Evolutionary conservation across 192 early-diverging fungal species (phyloP).

Genomic region (Backusella macrospora): DNA sequence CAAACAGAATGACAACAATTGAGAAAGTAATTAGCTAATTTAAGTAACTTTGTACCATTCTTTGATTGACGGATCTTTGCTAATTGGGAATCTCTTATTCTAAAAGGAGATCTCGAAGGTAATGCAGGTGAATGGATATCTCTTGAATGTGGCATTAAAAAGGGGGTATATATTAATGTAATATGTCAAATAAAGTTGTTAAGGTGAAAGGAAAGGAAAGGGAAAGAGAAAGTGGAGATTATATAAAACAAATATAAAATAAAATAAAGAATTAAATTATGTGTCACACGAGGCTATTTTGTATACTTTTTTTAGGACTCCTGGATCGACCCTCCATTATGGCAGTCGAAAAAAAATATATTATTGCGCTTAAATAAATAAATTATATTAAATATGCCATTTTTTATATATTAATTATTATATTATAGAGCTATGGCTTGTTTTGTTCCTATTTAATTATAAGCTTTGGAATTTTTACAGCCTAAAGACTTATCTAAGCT

Average conservation of each 20-base stretch:
- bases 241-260: neutral
- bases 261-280: neutral
- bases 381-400: no score
- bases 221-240: neutral
- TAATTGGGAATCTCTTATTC: constrained; percentile 28
- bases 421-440: no score
- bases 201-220: neutral
- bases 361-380: no score
- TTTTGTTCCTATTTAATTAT: no score
- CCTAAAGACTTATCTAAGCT: no score
- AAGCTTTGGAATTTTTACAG: no score
- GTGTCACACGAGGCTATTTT: neutral
- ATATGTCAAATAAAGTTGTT: neutral
- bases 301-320: neutral
- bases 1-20: neutral
- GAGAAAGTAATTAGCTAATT: neutral
- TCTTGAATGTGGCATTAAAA: constrained; percentile 12
- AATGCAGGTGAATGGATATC: constrained; percentile 21
- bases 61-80: constrained; percentile 7
- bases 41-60: neutral
- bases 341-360: no score
- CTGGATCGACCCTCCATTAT: neutral
- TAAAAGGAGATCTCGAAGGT: constrained; percentile 26
- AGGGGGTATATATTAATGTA: neutral
- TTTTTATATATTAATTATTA: no score